Evolutionary conservation across 2,329 filamentous ascomycete species (phyloP), one percentile per base, ranked within the genome.

Genomic region (Penicillium sp.): DNA sequence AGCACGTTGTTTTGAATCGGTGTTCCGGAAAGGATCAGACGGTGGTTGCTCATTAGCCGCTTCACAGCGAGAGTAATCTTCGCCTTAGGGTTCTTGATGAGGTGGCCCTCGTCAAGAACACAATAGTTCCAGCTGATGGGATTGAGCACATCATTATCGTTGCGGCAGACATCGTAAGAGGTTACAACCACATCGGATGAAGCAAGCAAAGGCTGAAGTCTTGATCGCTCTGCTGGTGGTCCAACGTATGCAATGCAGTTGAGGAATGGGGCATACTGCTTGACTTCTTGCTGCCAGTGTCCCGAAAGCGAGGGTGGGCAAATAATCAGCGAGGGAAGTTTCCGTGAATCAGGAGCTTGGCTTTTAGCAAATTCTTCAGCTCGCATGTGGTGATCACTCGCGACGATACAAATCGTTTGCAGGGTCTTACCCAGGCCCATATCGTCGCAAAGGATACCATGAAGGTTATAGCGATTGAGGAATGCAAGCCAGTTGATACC

Each of bases 401-500:
- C 91, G 29, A 98, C 90, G 58, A 98, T 98, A 66, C 93, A 98
- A 15, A 98, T 80, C 0, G 94, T 98, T 65, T 98, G 93, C 8
- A 98, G 72, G 1, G 93, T 98, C 72, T 98, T 98, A 34, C 93
- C 93, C 18, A 98, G 84, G 59, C 93, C 93, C 93, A 98, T 98
- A 64, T 98, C 93, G 59, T 98, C 93, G 62, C 93, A 98, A 44
- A 98, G 86, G 65, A 98, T 96, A 33, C 93, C 93, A 56, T 98
- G 94, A 1, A 98, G 80, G 58, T 98, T 91, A 63, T 97, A 98
- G 42, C 90, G 90, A 64, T 98, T 98, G 53, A 98, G 82, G 71
- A 98, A 98, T 41, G 94, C 84, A 36, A 98, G 80, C 93, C 93
- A 98, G 62, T 98, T 98, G 60, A 98, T 91, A 63, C 93, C 93